Conservation (phyloP, 2,329 filamentous ascomycete species). For the Aspergillus neoniger region DNA sequence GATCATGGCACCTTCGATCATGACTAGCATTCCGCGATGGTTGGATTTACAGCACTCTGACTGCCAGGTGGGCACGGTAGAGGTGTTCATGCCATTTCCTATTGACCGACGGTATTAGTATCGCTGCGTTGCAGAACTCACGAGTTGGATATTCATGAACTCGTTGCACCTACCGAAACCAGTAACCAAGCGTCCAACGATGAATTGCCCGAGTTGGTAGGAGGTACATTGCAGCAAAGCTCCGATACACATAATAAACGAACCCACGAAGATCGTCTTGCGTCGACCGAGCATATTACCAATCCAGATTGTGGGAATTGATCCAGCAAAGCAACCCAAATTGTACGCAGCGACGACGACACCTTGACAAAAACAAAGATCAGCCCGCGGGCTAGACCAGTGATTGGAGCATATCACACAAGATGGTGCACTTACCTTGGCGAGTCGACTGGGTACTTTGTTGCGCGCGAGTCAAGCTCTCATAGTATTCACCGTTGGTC, state of each 20-base stretch:
- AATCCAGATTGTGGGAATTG: conserved; percentile 53
- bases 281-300: conserved; percentile 56
- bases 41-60: conserved; percentile 55
- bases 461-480: conserved; percentile 16
- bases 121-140: too few relatives aligned
- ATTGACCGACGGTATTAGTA: not conserved
- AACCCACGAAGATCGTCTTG: conserved; percentile 53
- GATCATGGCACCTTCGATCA: conserved; percentile 56
- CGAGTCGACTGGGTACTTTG: conserved; percentile 37
- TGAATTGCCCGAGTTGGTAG: conserved; percentile 52
- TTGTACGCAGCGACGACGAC: conserved; percentile 49
- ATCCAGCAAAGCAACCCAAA: conserved; percentile 54
- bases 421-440: conserved; percentile 30
- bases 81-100: conserved; percentile 54
- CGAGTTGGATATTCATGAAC: not conserved
- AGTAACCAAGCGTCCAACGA: conserved; percentile 54
- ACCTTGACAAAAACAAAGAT: conserved; percentile 25
- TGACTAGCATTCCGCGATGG: conserved; percentile 53
- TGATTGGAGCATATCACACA: not conserved
- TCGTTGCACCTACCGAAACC: conserved; percentile 46
- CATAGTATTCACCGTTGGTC: conserved; percentile 21
- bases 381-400: not conserved
- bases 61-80: conserved; percentile 56
- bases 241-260: conserved; percentile 53
- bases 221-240: conserved; percentile 52